Percentiles rank a stretch among this genome's conserved stretches.
phyloP scores from a whole-genome alignment of 1,284 basidiomycete genomes.

The Takashimella koratensis region DNA sequence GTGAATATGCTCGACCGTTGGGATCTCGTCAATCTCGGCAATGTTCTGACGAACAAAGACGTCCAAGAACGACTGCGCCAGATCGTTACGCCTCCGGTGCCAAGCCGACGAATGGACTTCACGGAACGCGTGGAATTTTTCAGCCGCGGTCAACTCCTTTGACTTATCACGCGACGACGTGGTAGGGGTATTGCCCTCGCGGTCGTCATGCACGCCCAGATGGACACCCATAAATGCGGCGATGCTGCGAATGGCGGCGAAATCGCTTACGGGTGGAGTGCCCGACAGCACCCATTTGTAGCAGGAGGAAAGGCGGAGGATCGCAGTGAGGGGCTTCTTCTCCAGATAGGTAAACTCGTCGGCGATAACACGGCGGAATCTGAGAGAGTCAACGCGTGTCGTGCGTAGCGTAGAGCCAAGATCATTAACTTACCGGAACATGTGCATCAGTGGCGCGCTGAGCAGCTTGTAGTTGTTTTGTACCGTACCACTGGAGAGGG shows the following conservation, averaged over 20 bases:
- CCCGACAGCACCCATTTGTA: slow-evolving; percentile 94
- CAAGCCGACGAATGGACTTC: slow-evolving; percentile 88
- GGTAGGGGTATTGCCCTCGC: slow-evolving; percentile 68
- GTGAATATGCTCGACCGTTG: slow-evolving; percentile 66
- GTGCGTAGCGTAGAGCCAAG: no score
- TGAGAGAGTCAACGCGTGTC: slow-evolving; percentile 18
- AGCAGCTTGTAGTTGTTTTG: slow-evolving; percentile 72
- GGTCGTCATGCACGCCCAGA: slow-evolving; percentile 83
- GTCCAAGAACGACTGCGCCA: slow-evolving; percentile 80
- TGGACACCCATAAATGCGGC: slow-evolving; percentile 80
- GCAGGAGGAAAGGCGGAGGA: slow-evolving; percentile 71
- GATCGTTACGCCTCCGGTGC: slow-evolving; percentile 78
- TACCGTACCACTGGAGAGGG: slow-evolving; percentile 56
- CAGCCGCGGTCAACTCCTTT: slow-evolving; percentile 80
- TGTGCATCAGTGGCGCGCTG: slow-evolving; percentile 77
- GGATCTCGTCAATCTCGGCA: slow-evolving; percentile 94
- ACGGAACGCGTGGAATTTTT: slow-evolving; percentile 93
- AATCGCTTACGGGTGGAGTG: slow-evolving; percentile 88
- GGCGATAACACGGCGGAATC: slow-evolving; percentile 77
- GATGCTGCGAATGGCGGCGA: slow-evolving; percentile 73
- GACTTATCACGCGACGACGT: slow-evolving; percentile 77
- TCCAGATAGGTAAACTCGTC: slow-evolving; percentile 95
- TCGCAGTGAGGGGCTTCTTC: slow-evolving; percentile 70
- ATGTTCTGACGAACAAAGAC: slow-evolving; percentile 89
- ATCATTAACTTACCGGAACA: slow-evolving; percentile 61